A percentile compares a stretch with the other conserved stretches of the same genome.
Conservation (phyloP, 441 rosid species). For the Brassica balearica region DNA sequence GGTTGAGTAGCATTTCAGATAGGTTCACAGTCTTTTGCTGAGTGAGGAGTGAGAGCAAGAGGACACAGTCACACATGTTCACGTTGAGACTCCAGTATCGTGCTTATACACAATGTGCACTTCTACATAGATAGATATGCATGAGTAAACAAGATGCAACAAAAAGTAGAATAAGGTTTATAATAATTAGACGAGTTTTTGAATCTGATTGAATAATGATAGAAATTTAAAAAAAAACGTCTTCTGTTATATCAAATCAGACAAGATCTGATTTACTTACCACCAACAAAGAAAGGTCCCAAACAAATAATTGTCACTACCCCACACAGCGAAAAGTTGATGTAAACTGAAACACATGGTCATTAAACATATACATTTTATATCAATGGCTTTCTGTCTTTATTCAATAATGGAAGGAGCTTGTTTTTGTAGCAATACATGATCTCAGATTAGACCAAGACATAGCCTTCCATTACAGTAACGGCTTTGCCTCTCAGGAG, state of each 20-base stretch:
- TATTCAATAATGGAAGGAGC: neutral
- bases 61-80: slow-evolving; percentile 50
- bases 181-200: neutral
- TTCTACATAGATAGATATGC: slow-evolving; percentile 54
- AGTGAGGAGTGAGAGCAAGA: too few relatives aligned
- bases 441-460: slow-evolving; percentile 51
- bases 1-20: neutral
- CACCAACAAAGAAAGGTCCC: neutral
- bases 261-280: neutral
- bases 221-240: neutral
- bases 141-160: neutral
- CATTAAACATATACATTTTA: too few relatives aligned
- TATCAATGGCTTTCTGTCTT: neutral
- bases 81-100: slow-evolving; percentile 62
- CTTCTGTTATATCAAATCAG: neutral
- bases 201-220: neutral
- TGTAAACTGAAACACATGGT: neutral
- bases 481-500: slow-evolving; percentile 68
- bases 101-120: slow-evolving; percentile 44
- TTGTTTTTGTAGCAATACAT: neutral
- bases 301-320: neutral
- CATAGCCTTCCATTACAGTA: slow-evolving; percentile 68
- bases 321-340: neutral
- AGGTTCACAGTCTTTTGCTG: neutral
- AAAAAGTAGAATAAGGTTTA: neutral